Evolutionary conservation across 352 stramenopile species (phyloP).

Genomic region (Phytophthora quininea): DNA sequence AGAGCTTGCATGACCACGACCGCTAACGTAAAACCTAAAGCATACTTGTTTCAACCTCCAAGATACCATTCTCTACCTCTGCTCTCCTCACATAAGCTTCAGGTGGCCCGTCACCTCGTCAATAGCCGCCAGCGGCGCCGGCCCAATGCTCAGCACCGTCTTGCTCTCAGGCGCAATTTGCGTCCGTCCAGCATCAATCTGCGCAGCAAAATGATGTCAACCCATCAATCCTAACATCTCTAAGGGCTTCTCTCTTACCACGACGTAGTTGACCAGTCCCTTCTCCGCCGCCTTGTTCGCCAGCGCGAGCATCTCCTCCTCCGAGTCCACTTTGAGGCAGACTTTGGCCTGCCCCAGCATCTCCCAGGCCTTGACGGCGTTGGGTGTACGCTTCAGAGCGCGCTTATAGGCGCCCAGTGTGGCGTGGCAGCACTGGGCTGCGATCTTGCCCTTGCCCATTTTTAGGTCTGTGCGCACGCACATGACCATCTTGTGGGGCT

Average conservation of each 20-base stretch:
- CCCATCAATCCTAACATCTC: not conserved
- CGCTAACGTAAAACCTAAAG: no score
- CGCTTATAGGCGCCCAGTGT: constrained; percentile 95
- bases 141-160: constrained; percentile 84
- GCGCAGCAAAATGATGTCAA: constrained; percentile 1
- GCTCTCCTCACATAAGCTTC: constrained; percentile 77
- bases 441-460: constrained; percentile 96
- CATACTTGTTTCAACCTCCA: no score
- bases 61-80: no score
- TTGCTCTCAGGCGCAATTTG: constrained; percentile 88
- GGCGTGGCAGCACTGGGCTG: constrained; percentile 89
- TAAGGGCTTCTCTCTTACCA: constrained; percentile 41
- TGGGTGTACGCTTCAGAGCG: constrained; percentile 78
- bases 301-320: constrained; percentile 80
- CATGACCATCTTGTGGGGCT: constrained; percentile 94
- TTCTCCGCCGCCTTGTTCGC: constrained; percentile 63
- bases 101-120: constrained; percentile 81
- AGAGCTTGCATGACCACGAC: not conserved
- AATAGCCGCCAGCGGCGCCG: constrained; percentile 68
- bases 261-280: constrained; percentile 81
- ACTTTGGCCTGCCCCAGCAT: constrained; percentile 88
- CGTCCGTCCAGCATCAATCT: constrained; percentile 83
- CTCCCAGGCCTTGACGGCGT: constrained; percentile 77
- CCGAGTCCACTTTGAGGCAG: constrained; percentile 85
- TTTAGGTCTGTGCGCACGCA: constrained; percentile 94